Base-by-base conservation (phyloP, 2,329 filamentous ascomycete genomes). In the Aspergillus ruber region DNA sequence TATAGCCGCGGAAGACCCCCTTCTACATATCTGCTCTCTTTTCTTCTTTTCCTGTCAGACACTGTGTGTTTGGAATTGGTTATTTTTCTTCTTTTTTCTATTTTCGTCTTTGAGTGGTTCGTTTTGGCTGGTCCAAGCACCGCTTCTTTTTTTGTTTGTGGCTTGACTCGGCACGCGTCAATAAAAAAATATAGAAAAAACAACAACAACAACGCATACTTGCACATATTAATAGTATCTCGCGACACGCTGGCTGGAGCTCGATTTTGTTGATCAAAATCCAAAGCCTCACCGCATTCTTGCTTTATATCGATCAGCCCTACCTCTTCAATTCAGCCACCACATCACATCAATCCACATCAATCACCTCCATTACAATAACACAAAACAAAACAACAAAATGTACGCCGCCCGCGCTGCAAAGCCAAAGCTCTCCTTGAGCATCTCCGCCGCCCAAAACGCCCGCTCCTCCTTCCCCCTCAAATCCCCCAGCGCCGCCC, bases 371-470 rank as follows among this genome's bases (percentile, higher is more conserved):
- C 18, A 51, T 20, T 45, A 25, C 25, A 29, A 29, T 29, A 29
- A 5, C 25, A 29, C 21, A 20, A 15, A 27, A 27, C 9, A 27
- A 10, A 9, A 27, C 21, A 20, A 15, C 46, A 71, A 61, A 59
- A 70, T 73, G 67, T 66, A 68, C 56, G 63, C 69, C 57, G 58
- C 67, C 52, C 64, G 65, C 51, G 58, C 63, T 50, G 59, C 64
- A 49, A 72, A 68, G 54, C 74, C 74, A 42, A 73, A 74, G 67
- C 67, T 76, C 54, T 69, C 70, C 43, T 55, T 76, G 59, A 71
- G 61, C 63, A 74, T 74, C 53, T 66, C 71, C 50, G 56, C 65
- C 48, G 59, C 64, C 20, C 60, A 66, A 51, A 64, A 56, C 46
- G 42, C 61, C 23, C 61, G 69, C 25, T 63, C 69, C 21, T 54